Base-by-base conservation (phyloP, 1,139 yeast species). In the Yamadazyma siamensis region DNA sequence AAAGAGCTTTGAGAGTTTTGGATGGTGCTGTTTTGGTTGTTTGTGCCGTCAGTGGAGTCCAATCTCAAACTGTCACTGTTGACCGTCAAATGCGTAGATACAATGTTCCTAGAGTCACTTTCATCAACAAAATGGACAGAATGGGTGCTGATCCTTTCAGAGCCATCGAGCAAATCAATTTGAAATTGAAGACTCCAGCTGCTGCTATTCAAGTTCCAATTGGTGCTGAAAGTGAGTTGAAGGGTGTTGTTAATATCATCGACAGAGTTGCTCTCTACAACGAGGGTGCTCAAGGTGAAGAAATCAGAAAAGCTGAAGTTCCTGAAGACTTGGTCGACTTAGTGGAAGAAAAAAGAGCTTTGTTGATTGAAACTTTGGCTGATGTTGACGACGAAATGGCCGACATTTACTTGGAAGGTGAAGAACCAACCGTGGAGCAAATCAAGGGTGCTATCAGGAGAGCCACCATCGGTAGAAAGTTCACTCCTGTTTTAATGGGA, bases 61-160 rank as follows among this genome's bases (percentile, higher is more conserved):
- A 91, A 64, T 87, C 96, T 6, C 98, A 91, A 64, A 91, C 98
- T 12, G 96, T 91, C 39, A 91, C 98, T 29, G 98, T 91, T 31
- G 98, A 91, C 60, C 81, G 98, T 58, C 98, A 91, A 67, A 94
- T 94, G 98, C 80, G 96, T 51, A 81, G 98, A 57, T 94, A 91
- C 62, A 88, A 91, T 56, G 95, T 91, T 52, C 98, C 98, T 35
- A 78, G 98, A 56, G 74, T 94, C 35, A 91, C 98, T 9, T 94
- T 91, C 51, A 84, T 91, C 59, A 91, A 91, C 66, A 91, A 91
- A 68, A 89, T 91, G 97, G 98, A 91, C 62, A 80, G 98, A 56
- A 87, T 91, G 96, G 98, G 98, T 43, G 88, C 98, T 35, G 89
- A 44, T 31, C 98, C 98, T 14, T 91, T 94, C 80, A 77, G 75